phyloP scores from a whole-genome alignment of 495 filamentous ascomycete genomes.

The Trichoderma parareesei region DNA sequence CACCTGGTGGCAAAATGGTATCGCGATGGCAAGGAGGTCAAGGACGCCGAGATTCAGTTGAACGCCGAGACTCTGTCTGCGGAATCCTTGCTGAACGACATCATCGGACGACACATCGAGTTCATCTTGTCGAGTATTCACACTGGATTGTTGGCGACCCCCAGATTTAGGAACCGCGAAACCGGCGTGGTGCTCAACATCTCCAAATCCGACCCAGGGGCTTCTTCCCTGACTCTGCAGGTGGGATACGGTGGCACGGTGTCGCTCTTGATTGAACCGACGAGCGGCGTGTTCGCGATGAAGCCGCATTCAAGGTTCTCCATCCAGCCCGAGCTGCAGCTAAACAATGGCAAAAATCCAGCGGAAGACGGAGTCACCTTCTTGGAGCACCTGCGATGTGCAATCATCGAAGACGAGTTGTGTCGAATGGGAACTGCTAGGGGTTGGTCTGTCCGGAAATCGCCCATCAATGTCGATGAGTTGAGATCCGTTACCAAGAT shows the following conservation, averaged over 20 bases:
- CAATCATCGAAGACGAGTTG: constrained; percentile 53
- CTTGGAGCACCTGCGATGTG: constrained; percentile 50
- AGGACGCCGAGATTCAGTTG: constrained; percentile 54
- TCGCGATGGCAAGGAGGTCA: constrained; percentile 65
- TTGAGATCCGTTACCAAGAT: constrained; percentile 52
- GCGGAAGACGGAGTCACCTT: constrained; percentile 44
- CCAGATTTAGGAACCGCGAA: constrained; percentile 48
- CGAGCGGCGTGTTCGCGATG: constrained; percentile 50
- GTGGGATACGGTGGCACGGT: constrained; percentile 50
- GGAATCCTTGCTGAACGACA: constrained; percentile 60
- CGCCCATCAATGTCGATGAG: constrained; percentile 49
- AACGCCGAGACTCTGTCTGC: constrained; percentile 60
- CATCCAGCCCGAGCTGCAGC: constrained; percentile 34
- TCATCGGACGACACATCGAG: constrained; percentile 67
- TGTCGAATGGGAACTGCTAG: constrained; percentile 48
- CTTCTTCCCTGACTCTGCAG: constrained; percentile 61
- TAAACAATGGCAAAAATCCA: constrained; percentile 47
- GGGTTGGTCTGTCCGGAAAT: constrained; percentile 51
- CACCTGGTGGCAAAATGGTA: constrained; percentile 73
- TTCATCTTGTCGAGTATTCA: constrained; percentile 56
- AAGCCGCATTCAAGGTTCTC: constrained; percentile 34
- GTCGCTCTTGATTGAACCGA: constrained; percentile 60
- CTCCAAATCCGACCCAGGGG: constrained; percentile 50
- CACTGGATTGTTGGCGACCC: constrained; percentile 43
- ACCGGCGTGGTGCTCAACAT: constrained; percentile 47